A percentile compares a stretch with the other conserved stretches of the same genome.
phyloP scores from a whole-genome alignment of 345 rosid genomes.

The Salix dunnii region DNA sequence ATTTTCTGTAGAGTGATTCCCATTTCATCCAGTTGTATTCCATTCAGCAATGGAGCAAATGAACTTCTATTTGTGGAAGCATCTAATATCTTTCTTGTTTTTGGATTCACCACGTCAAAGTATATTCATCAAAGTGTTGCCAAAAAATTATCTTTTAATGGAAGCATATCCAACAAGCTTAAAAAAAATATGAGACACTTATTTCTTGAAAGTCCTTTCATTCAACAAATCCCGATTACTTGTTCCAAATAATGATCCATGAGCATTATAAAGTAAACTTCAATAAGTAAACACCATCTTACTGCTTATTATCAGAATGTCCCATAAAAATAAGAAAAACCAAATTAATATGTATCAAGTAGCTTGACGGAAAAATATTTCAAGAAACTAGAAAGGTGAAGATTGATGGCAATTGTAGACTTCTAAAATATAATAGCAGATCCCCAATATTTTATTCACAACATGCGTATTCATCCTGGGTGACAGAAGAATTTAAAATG shows the following conservation, averaged over 20 bases:
- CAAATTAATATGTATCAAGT: background rate
- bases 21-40: background rate
- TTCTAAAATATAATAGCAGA: background rate
- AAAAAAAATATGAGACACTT: background rate
- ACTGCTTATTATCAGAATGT: background rate
- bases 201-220: background rate
- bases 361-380: background rate
- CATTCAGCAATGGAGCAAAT: background rate
- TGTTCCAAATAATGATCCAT: background rate
- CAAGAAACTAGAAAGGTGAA: background rate
- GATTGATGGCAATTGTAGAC: background rate
- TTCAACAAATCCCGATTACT: background rate
- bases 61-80: background rate
- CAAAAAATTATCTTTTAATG: background rate
- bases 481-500: background rate
- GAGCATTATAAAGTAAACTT: background rate
- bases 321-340: background rate
- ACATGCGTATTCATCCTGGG: background rate
- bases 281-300: background rate
- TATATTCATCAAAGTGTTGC: background rate
- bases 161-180: background rate
- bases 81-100: background rate
- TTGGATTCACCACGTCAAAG: background rate
- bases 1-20: background rate
- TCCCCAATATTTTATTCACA: background rate